Evolutionary conservation across 768 basidiomycete species (phyloP), one percentile per base, ranked within the genome.

Genomic region (Psilocybe sp.): DNA sequence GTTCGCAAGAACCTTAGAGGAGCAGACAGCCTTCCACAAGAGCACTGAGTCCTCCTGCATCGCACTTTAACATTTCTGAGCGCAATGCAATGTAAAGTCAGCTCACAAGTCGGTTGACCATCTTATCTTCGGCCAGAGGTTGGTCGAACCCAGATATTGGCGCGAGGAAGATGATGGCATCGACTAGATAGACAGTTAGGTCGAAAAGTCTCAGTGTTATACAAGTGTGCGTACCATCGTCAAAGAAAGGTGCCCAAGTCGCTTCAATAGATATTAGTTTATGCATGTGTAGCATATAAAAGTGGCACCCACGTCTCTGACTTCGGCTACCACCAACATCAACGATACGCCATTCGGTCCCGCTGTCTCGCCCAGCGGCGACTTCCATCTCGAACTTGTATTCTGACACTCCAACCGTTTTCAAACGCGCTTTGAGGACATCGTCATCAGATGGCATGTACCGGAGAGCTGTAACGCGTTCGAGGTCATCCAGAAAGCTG

Each of bases 11-110:
- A 92, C 78, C 67, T 83, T 90, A 70, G 89, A 91, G 11, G 83
- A 82, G 67, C 91, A 92, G 13, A 92, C 79, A 4, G 85, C 80
- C 66, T 89, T 91, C 90, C 90, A 93, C 0, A 93, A 75, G n/a
- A 91, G 72, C n/a, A 92, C 87, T 2, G 86, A 88, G 62, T 93
- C 91, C 68, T 90, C 87, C 85, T 86, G 47, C 15, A 60, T 52
- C 16, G 45, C 16, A 13, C 9, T 31, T n/a, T 44, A 35, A 47
- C 47, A 46, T 14, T 1, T 10, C 16, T 31, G 18, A 33, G 8
- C 15, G 4, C 41, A 45, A 33, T 12, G 16, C 35, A 45, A 37
- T 41, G 43, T 42, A 4, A 49, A 15, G 4, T 36, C 44, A 63
- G 23, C 73, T 39, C 44, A 81, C 80, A 40, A 84, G 70, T 20